These are phyloP conservation scores for Dimargaris xerosporica DNA, from an alignment of 192 early-diverging fungal genomes.

Conservation along the genomic window DNA sequence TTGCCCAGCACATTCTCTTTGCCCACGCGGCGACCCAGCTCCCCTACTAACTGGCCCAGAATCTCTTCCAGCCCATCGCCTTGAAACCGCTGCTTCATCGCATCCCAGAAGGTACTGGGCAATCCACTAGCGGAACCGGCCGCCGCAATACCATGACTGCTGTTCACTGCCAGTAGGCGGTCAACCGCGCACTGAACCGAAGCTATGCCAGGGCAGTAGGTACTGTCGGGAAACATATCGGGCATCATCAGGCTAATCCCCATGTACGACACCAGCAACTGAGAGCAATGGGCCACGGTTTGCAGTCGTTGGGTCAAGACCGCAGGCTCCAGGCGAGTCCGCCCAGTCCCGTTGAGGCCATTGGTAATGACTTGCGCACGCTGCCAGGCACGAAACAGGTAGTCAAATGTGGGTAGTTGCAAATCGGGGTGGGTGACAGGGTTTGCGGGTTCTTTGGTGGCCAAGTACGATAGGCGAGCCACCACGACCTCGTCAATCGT, in stretches of 20 bases:
- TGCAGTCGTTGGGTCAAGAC: conserved; percentile 40
- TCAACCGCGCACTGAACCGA: neutral
- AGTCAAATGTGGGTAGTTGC: conserved; percentile 34
- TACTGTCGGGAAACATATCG: conserved; percentile 49
- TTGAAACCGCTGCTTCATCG: conserved; percentile 9
- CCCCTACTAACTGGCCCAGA: neutral
- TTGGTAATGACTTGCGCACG: conserved; percentile 29
- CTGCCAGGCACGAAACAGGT: conserved; percentile 48
- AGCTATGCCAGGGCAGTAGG: conserved; percentile 3
- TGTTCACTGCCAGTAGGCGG: neutral
- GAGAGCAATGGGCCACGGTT: conserved; percentile 38
- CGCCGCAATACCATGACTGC: no score
- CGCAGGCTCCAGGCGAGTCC: conserved; percentile 33
- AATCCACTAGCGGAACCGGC: neutral
- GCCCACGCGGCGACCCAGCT: no score
- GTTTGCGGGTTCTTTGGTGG: conserved; percentile 16
- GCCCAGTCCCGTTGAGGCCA: conserved; percentile 28
- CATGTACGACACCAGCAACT: conserved; percentile 65
- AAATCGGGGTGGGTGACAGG: conserved; percentile 11
- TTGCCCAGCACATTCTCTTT: no score
- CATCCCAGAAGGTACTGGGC: conserved; percentile 11
- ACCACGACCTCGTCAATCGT: conserved; percentile 4
- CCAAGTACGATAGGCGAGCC: neutral
- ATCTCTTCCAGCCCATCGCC: conserved; percentile 10
- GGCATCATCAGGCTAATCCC: conserved; percentile 69